Conservation (phyloP, 163 green algal species). For the Scenedesmus sp. region DNA sequence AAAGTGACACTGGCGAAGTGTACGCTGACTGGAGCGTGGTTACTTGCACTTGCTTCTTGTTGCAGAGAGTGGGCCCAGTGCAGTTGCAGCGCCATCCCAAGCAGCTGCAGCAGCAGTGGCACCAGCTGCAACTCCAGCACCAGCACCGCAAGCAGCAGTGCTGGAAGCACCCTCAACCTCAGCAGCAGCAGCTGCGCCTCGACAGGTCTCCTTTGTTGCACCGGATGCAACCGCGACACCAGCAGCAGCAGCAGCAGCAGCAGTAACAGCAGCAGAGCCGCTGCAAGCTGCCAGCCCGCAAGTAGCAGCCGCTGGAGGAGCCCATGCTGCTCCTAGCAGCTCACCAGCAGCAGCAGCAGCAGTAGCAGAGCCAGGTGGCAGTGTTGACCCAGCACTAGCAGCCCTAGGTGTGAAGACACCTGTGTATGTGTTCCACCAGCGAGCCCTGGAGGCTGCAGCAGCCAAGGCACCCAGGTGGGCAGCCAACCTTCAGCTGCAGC, state of each 20-base stretch:
- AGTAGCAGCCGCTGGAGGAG: background rate
- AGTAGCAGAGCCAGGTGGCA: background rate
- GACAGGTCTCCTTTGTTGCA: background rate
- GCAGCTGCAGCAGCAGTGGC: background rate
- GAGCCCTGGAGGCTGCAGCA: slow-evolving; percentile 45
- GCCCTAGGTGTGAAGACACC: slow-evolving; percentile 11
- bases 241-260: slow-evolving; percentile 16
- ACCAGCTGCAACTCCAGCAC: background rate
- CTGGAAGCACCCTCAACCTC: background rate
- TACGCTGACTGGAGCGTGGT: background rate
- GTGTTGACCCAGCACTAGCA: background rate
- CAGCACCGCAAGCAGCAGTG: slow-evolving; percentile 11
- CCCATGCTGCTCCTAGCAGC: background rate
- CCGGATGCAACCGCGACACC: background rate
- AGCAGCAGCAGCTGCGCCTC: background rate
- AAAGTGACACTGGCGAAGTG: background rate
- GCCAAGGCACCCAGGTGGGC: background rate
- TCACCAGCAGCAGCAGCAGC: slow-evolving; percentile 19
- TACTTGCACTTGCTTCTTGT: background rate
- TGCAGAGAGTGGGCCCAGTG: background rate
- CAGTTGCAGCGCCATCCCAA: background rate
- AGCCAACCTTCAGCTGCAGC: background rate
- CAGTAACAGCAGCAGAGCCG: background rate
- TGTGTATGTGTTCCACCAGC: slow-evolving; percentile 50
- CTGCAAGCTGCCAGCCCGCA: background rate